These are phyloP conservation scores for Phanerochaete sordida DNA, from an alignment of 768 basidiomycete species.

Conservation along the genomic window DNA sequence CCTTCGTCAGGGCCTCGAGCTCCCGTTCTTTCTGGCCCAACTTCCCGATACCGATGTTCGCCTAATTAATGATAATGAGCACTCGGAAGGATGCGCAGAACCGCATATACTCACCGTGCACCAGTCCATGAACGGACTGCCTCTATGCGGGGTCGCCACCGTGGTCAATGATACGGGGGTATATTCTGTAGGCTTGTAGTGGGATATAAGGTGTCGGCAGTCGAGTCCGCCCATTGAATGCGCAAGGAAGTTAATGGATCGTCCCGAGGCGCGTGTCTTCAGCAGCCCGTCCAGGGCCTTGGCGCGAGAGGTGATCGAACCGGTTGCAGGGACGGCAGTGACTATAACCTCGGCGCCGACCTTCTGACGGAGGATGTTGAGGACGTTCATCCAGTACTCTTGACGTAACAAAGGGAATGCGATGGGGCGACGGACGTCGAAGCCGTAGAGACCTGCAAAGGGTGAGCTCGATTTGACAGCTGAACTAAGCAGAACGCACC, in stretches of 20 bases:
- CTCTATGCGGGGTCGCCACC: conserved; percentile 91
- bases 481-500: conserved; percentile 45
- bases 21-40: conserved; percentile 22
- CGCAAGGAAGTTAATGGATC: conserved; percentile 88
- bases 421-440: conserved; percentile 83
- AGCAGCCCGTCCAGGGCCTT: conserved; percentile 72
- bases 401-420: conserved; percentile 79
- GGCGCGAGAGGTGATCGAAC: conserved; percentile 81
- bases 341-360: conserved; percentile 95
- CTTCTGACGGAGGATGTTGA: conserved; percentile 72
- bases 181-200: conserved; percentile 79
- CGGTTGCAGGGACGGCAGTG: conserved; percentile 91
- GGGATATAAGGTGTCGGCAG: conserved; percentile 87
- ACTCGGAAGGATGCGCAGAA: neutral
- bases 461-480: neutral
- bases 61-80: conserved; percentile 39
- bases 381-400: conserved; percentile 93
- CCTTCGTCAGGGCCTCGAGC: neutral
- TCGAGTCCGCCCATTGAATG: conserved; percentile 99
- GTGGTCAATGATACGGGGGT: conserved; percentile 84
- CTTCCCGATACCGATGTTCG: conserved; percentile 89
- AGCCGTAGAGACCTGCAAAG: conserved; percentile 84
- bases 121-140: conserved; percentile 99
- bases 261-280: conserved; percentile 58
- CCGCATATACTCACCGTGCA: conserved; percentile 60